Evolutionary conservation across 1,284 basidiomycete species (phyloP).

Genomic region (Inonotus hispidus): DNA sequence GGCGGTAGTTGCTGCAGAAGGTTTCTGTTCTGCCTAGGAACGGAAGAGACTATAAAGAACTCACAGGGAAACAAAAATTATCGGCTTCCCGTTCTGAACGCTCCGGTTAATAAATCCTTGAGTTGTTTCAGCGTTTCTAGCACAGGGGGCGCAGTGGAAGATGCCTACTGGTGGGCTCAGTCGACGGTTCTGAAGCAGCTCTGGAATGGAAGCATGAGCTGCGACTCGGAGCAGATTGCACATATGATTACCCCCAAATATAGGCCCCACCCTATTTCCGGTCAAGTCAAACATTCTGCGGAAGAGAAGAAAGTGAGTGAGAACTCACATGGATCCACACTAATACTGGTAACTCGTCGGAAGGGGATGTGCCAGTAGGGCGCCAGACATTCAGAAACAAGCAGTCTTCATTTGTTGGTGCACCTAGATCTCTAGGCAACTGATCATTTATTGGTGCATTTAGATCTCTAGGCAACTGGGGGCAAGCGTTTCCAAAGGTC

Average conservation of each 20-base stretch:
- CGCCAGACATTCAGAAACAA: slow-evolving; percentile 47
- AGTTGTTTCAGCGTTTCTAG: background rate
- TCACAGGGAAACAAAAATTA: slow-evolving; percentile 51
- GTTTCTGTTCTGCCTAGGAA: background rate
- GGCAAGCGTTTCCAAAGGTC: slow-evolving; percentile 52
- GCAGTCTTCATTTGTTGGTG: slow-evolving; percentile 49
- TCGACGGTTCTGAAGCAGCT: slow-evolving; percentile 36
- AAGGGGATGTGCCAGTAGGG: slow-evolving; percentile 31
- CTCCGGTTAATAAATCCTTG: slow-evolving; percentile 44
- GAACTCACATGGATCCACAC: slow-evolving; percentile 47
- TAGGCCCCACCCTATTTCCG: slow-evolving; percentile 44
- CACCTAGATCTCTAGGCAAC: slow-evolving; percentile 37
- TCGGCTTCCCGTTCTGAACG: slow-evolving; percentile 40
- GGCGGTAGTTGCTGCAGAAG: slow-evolving; percentile 43
- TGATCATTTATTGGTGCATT: no score
- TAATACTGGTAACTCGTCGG: slow-evolving; percentile 40
- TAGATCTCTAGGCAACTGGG: slow-evolving; percentile 40
- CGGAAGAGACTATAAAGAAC: slow-evolving; percentile 18
- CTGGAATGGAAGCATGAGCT: slow-evolving; percentile 25
- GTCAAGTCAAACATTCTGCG: background rate
- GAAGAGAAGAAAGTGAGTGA: background rate
- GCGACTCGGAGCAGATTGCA: background rate
- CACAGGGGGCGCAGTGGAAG: background rate
- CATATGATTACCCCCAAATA: slow-evolving; percentile 35
- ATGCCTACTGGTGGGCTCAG: slow-evolving; percentile 42